A percentile compares a stretch with the other conserved stretches of the same genome.
Evolutionary conservation across 768 basidiomycete genomes (phyloP).

Genomic region (Daedaleopsis sinensis): DNA sequence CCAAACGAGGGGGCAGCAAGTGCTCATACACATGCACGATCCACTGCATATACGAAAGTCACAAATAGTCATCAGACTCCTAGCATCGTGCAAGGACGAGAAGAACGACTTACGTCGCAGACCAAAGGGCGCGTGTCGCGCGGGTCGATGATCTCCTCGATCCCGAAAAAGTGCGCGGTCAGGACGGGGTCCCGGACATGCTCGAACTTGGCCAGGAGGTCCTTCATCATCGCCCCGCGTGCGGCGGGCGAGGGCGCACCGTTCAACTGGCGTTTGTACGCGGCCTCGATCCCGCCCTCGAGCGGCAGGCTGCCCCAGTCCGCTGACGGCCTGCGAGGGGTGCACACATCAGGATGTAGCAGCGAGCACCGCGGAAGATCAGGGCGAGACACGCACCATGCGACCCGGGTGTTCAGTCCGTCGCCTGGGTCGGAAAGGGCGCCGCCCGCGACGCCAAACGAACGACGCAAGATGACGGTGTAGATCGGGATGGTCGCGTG

Average conservation of each 20-base stretch:
- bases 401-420: conserved; percentile 17
- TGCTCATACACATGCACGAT: conserved; percentile 16
- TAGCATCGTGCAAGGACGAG: no score
- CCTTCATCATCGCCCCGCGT: conserved; percentile 19
- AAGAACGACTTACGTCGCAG: conserved; percentile 13
- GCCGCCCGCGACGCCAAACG: conserved; percentile 22
- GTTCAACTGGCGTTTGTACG: conserved; percentile 22
- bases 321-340: conserved; percentile 17
- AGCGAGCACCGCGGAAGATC: neutral
- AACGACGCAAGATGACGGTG: conserved; percentile 17
- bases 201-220: conserved; percentile 21
- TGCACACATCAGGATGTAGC: no score
- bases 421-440: conserved; percentile 18
- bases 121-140: conserved; percentile 19
- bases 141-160: conserved; percentile 24
- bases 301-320: conserved; percentile 25
- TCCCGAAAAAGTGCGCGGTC: conserved; percentile 17
- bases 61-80: neutral
- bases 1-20: conserved; percentile 9
- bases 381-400: conserved; percentile 12
- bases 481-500: conserved; percentile 16
- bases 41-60: conserved; percentile 9
- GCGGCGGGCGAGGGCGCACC: conserved; percentile 12
- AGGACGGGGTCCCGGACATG: conserved; percentile 14
- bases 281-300: conserved; percentile 23